Evolutionary conservation across 2,329 filamentous ascomycete genomes (phyloP).

Genomic region (Aciculosporium take): DNA sequence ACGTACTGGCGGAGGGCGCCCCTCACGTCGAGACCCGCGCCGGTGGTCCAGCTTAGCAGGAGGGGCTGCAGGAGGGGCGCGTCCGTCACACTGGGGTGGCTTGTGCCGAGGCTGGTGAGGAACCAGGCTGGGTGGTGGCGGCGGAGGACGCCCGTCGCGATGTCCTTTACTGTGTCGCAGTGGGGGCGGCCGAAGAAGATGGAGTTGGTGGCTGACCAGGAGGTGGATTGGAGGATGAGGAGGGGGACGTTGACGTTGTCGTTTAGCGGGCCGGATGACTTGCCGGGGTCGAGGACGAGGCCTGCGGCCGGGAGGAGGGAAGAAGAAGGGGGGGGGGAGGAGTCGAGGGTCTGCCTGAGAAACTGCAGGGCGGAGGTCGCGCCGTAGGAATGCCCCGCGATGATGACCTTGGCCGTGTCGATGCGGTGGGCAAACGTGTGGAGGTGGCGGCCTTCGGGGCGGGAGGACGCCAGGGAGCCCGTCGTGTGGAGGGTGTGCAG

Average conservation of each 20-base stretch:
- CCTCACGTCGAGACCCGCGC: slow-evolving; percentile 40
- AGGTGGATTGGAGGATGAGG: slow-evolving; percentile 48
- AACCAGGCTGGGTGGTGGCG: slow-evolving; percentile 36
- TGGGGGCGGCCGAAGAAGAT: slow-evolving; percentile 50
- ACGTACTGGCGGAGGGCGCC: slow-evolving; percentile 48
- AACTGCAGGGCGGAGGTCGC: slow-evolving; percentile 49
- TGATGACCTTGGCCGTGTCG: slow-evolving; percentile 36
- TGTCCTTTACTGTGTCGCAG: slow-evolving; percentile 45
- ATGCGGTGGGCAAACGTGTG: slow-evolving; percentile 38
- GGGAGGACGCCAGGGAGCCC: slow-evolving; percentile 27
- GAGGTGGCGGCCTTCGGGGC: slow-evolving; percentile 31
- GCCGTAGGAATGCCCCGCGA: slow-evolving; percentile 52
- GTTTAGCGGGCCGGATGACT: slow-evolving; percentile 47
- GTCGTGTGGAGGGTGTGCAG: slow-evolving; percentile 25
- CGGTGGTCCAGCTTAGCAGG: slow-evolving; percentile 46
- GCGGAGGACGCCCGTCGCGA: slow-evolving; percentile 33
- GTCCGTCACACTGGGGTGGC: slow-evolving; percentile 52
- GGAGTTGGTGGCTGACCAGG: slow-evolving; percentile 44
- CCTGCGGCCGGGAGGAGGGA: slow-evolving; percentile 37
- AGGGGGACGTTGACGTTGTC: slow-evolving; percentile 41
- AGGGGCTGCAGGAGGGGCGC: slow-evolving; percentile 49
- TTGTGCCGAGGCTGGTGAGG: slow-evolving; percentile 37
- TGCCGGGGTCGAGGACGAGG: slow-evolving; percentile 52
- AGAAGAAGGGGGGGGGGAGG: slow-evolving; percentile 27
- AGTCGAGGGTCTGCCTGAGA: slow-evolving; percentile 29